Percentiles rank a stretch among this genome's conserved stretches.
Conservation (phyloP, 352 stramenopile species). For the Phytopythium cucurbitacearum region DNA sequence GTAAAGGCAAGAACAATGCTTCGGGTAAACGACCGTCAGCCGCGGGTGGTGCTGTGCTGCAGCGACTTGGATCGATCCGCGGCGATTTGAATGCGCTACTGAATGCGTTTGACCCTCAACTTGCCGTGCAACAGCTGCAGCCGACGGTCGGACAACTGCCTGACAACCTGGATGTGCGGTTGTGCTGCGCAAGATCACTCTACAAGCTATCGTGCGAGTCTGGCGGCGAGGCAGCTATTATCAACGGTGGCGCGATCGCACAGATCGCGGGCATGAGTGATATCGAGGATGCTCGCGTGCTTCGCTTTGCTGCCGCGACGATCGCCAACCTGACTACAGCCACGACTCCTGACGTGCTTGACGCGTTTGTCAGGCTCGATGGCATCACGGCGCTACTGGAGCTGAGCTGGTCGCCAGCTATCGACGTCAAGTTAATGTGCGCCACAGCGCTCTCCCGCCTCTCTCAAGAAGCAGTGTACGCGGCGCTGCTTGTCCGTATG, state of each 20-base stretch:
- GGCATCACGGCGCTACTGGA: constrained; percentile 63
- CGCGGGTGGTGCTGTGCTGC: constrained; percentile 7
- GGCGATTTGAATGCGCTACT: constrained; percentile 24
- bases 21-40: not conserved
- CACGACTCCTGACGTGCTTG: constrained; percentile 23
- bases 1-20: not conserved
- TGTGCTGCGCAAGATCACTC: constrained; percentile 67
- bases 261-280: constrained; percentile 76
- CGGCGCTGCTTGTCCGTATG: constrained; percentile 28
- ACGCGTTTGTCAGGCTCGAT: constrained; percentile 50
- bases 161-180: constrained; percentile 47
- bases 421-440: constrained; percentile 70
- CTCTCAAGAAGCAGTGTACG: constrained; percentile 28
- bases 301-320: constrained; percentile 58
- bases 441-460: constrained; percentile 60
- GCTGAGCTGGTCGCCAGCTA: constrained; percentile 55
- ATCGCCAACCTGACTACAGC: not conserved
- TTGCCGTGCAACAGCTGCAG: not conserved
- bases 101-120: constrained; percentile 14
- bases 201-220: constrained; percentile 77
- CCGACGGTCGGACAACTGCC: not conserved
- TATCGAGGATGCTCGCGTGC: constrained; percentile 43
- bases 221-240: constrained; percentile 51
- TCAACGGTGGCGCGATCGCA: constrained; percentile 51
- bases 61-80: constrained; percentile 32